Conservation (phyloP, 106 monocot genomes). For the Platanthera guangdongensis region DNA sequence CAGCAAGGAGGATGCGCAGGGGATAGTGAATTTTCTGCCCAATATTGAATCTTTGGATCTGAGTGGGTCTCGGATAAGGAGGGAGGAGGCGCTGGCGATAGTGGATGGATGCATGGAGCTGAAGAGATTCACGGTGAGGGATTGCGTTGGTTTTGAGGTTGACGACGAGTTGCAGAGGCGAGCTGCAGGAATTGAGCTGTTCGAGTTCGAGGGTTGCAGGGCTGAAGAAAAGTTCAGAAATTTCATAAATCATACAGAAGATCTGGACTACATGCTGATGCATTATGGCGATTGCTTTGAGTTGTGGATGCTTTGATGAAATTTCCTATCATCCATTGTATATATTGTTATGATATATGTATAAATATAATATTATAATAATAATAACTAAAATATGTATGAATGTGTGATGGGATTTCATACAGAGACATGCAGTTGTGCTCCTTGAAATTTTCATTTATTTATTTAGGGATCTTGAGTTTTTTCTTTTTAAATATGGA, state of each 20-base stretch:
- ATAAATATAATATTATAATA: no score
- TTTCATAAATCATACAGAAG: background rate
- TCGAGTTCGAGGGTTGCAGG: constrained; percentile 21
- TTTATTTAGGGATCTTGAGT: no score
- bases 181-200: constrained; percentile 5
- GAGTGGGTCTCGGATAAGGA: constrained; percentile 23
- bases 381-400: no score
- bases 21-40: constrained; percentile 16
- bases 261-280: constrained; percentile 4
- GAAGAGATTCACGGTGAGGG: constrained; percentile 23
- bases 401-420: no score
- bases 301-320: constrained; percentile 9
- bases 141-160: constrained; percentile 34
- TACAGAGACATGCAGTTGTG: no score
- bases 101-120: constrained; percentile 32
- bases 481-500: no score
- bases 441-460: no score
- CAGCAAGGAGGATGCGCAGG: constrained; percentile 23
- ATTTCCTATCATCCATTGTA: no score
- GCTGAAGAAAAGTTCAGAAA: background rate
- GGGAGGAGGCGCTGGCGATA: constrained; percentile 22
- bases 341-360: no score
- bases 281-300: background rate
- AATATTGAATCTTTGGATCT: constrained; percentile 24
- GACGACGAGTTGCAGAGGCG: constrained; percentile 27